Percentiles rank a stretch among this genome's conserved stretches.
Conservation (phyloP, 176 grass and related monocot species). For the Chrysopogon serrulatus region DNA sequence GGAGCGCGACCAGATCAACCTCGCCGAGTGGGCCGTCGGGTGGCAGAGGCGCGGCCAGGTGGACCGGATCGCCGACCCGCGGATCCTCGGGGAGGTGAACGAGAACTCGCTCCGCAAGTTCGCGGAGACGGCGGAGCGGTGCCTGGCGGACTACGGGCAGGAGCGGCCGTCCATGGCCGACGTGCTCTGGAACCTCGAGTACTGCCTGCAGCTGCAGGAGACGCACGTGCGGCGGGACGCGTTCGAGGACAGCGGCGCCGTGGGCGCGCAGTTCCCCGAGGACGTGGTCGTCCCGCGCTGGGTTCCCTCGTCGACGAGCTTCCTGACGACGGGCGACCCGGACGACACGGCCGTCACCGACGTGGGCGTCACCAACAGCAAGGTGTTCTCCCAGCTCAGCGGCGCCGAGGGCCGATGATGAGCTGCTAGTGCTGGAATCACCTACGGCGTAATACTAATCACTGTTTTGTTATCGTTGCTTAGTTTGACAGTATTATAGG, state of each 20-base stretch:
- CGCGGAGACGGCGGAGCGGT: conserved; percentile 48
- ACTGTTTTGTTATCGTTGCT: background rate
- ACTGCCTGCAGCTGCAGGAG: conserved; percentile 63
- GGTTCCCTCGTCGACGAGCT: conserved; percentile 34
- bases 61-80: conserved; percentile 39
- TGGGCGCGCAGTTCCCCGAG: conserved; percentile 28
- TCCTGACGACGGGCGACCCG: background rate
- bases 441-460: background rate
- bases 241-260: conserved; percentile 49
- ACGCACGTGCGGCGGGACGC: conserved; percentile 35
- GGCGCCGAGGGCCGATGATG: conserved; percentile 53
- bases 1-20: conserved; percentile 46
- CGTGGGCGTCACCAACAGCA: conserved; percentile 8
- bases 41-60: conserved; percentile 32
- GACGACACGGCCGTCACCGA: conserved; percentile 8
- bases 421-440: background rate
- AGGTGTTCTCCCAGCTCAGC: conserved; percentile 52
- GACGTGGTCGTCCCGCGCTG: conserved; percentile 31
- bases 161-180: conserved; percentile 65
- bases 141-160: conserved; percentile 49
- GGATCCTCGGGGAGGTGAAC: conserved; percentile 36
- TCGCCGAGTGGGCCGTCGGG: conserved; percentile 54
- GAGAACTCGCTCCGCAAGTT: conserved; percentile 60
- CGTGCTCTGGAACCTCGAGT: conserved; percentile 75
- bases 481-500: background rate